Evolutionary conservation across 1,139 yeast genomes (phyloP).

Genomic region (Nakaseomyces bracarensis): DNA sequence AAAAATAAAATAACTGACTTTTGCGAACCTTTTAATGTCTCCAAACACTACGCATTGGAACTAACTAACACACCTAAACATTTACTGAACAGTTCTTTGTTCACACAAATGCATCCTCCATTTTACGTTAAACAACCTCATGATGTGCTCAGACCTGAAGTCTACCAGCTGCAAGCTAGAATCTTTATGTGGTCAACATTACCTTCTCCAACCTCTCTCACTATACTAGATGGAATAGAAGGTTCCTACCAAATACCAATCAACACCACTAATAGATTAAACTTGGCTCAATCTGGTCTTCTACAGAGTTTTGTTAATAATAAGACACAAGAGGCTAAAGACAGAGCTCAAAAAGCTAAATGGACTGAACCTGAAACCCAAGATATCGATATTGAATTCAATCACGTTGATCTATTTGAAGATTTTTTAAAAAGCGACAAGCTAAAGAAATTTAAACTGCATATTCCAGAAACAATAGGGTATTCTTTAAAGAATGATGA

Average conservation of each 20-base stretch:
- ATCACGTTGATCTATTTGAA: conserved; percentile 10
- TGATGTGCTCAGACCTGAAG: conserved; percentile 21
- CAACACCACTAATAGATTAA: conserved; percentile 9
- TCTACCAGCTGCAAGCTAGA: conserved; percentile 21
- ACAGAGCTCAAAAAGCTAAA: conserved; percentile 1
- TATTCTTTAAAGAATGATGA: conserved; percentile 1
- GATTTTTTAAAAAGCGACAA: conserved; percentile 13
- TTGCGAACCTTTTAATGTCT: conserved; percentile 3
- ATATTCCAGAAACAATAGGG: conserved; percentile 1
- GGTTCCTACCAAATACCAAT: conserved; percentile 13
- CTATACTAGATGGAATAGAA: conserved; percentile 13
- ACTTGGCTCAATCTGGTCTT: conserved; percentile 15
- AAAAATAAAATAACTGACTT: conserved; percentile 4
- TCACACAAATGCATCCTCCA: conserved; percentile 9
- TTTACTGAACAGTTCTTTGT: conserved; percentile 5
- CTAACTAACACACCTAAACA: conserved; percentile 6
- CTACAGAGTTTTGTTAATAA: conserved; percentile 9
- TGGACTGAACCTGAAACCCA: not conserved
- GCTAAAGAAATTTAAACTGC: conserved; percentile 11
- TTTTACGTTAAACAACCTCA: conserved; percentile 9
- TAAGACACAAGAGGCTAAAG: conserved; percentile 1
- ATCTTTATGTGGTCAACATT: conserved; percentile 13
- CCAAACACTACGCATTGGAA: conserved; percentile 2
- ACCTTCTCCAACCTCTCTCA: conserved; percentile 18
- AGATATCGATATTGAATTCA: conserved; percentile 11